These are phyloP conservation scores for Apophysomyces variabilis DNA, from an alignment of 371 early-diverging fungal species.

Conservation along the genomic window DNA sequence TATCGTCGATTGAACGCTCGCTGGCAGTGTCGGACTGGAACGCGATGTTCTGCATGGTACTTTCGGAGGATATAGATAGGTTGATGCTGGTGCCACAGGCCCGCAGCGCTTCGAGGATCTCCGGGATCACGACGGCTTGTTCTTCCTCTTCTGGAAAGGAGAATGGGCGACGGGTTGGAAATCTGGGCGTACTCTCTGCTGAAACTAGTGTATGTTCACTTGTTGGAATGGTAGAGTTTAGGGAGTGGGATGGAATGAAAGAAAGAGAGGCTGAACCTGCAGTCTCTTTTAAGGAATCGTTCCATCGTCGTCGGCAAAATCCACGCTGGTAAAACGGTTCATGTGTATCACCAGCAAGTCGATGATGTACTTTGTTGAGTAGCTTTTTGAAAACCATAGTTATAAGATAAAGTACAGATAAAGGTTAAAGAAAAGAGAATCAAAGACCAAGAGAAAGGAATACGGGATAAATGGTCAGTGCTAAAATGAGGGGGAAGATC, in stretches of 20 bases:
- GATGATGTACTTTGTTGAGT: slow-evolving; percentile 8
- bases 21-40: background rate
- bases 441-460: background rate
- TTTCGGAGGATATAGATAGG: background rate
- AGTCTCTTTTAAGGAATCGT: background rate
- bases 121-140: background rate
- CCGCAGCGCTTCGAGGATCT: background rate
- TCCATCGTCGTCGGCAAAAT: background rate
- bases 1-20: background rate
- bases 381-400: slow-evolving; percentile 1
- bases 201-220: background rate
- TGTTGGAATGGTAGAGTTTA: slow-evolving; percentile 1
- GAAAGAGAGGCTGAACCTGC: slow-evolving; percentile 1
- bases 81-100: background rate
- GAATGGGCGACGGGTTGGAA: background rate
- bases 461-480: slow-evolving; percentile 10
- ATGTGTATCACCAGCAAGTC: background rate
- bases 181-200: background rate
- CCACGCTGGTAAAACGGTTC: slow-evolving; percentile 2
- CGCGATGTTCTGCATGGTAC: background rate
- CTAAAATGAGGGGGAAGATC: slow-evolving; percentile 1
- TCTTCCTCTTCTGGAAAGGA: background rate
- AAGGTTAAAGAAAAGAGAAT: background rate
- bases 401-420: background rate
- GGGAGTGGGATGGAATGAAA: slow-evolving; percentile 2